Evolutionary conservation across 2,329 filamentous ascomycete genomes (phyloP).

Genomic region (Sclerotinia minor): DNA sequence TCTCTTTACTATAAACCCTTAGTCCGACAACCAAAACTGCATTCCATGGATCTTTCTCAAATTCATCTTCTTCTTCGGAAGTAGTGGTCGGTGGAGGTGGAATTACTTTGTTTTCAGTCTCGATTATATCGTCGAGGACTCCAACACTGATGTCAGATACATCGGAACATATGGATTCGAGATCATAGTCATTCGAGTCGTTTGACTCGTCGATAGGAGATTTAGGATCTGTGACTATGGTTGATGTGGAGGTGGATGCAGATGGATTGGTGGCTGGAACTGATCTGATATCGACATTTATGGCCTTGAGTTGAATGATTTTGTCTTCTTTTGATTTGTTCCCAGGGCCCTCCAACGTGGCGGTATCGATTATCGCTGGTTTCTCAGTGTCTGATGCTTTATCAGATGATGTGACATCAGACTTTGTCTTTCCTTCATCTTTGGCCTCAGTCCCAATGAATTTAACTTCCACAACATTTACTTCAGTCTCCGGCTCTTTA

Average conservation of each 20-base stretch:
- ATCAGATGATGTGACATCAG: not conserved
- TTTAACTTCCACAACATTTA: slow-evolving; percentile 6
- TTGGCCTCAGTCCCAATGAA: slow-evolving; percentile 11
- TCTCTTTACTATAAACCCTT: slow-evolving; percentile 57
- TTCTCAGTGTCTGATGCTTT: not conserved
- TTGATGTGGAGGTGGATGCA: not conserved
- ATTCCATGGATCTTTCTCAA: slow-evolving; percentile 61
- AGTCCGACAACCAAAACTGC: slow-evolving; percentile 62
- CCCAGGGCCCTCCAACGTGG: not conserved
- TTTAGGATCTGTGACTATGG: not conserved
- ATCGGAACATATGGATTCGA: slow-evolving; percentile 32
- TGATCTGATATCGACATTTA: slow-evolving; percentile 1
- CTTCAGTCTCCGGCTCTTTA: slow-evolving; percentile 11
- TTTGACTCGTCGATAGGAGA: not conserved
- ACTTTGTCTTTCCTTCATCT: slow-evolving; percentile 16
- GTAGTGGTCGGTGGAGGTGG: slow-evolving; percentile 26
- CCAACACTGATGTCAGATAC: slow-evolving; percentile 31
- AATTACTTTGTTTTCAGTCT: slow-evolving; percentile 25
- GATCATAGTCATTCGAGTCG: slow-evolving; percentile 22
- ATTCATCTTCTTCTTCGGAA: slow-evolving; percentile 52
- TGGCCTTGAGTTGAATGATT: slow-evolving; percentile 15
- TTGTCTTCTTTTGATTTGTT: not conserved
- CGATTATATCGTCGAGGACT: slow-evolving; percentile 30
- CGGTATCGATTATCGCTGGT: not conserved
- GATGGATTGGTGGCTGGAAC: not conserved